Evolutionary conservation across 352 stramenopile genomes (phyloP).

Genomic region (Globisporangium cystogenes): DNA sequence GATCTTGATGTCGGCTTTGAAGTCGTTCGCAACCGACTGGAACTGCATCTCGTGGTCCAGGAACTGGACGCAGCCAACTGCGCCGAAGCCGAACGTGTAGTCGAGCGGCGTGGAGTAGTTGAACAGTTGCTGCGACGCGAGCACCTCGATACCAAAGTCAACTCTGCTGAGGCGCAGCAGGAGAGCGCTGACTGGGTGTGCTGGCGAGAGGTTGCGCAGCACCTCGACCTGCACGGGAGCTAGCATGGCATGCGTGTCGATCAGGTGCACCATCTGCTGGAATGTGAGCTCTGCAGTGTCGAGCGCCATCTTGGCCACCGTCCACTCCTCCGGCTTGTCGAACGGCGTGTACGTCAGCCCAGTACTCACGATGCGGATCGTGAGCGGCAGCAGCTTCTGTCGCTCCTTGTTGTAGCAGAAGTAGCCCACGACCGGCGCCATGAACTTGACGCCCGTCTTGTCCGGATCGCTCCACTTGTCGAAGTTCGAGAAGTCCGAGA

Average conservation of each 20-base stretch:
- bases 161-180: slow-evolving; percentile 27
- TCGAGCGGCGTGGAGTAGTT: slow-evolving; percentile 34
- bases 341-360: slow-evolving; percentile 40
- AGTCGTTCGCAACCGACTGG: slow-evolving; percentile 2
- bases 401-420: slow-evolving; percentile 29
- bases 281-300: slow-evolving; percentile 35
- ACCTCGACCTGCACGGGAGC: slow-evolving; percentile 44
- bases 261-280: slow-evolving; percentile 53
- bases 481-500: slow-evolving; percentile 28
- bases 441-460: slow-evolving; percentile 22
- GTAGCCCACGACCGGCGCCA: slow-evolving; percentile 30
- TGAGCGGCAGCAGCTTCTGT: slow-evolving; percentile 30
- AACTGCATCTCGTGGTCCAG: slow-evolving; percentile 8
- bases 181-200: slow-evolving; percentile 29
- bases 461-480: slow-evolving; percentile 24
- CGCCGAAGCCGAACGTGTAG: slow-evolving; percentile 38
- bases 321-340: slow-evolving; percentile 32
- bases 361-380: slow-evolving; percentile 36
- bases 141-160: slow-evolving; percentile 36
- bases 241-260: slow-evolving; percentile 37
- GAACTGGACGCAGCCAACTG: slow-evolving; percentile 22
- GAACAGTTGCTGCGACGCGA: slow-evolving; percentile 29
- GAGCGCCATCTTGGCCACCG: slow-evolving; percentile 41
- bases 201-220: slow-evolving; percentile 22
- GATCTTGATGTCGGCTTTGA: slow-evolving; percentile 1